Evolutionary conservation across 2,329 filamentous ascomycete genomes (phyloP), one percentile per base, ranked within the genome.

Genomic region (Talaromyces sp.): DNA sequence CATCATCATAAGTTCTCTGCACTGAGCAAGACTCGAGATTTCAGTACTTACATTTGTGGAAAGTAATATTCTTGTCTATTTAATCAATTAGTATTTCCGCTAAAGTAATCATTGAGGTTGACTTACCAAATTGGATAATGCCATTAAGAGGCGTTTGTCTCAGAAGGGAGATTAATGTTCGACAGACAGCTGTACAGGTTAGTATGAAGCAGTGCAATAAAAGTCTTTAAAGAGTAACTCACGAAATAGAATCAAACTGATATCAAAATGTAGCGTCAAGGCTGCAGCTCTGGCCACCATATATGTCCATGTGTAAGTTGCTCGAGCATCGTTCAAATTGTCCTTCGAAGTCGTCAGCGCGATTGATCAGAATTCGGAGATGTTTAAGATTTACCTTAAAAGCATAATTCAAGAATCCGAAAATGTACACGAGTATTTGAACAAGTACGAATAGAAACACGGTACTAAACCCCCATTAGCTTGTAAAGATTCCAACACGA

Each of bases 61-160:
- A 94, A 52, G 90, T 91, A 76, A 93, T 93, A 80, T 93, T 93
- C 83, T 93, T 93, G 81, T 93, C 90, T 76, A 39, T 39, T 16
- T 33, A 39, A 19, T 19, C 9, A n/a, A n/a, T 59, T n/a, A 41
- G 35, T 10, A 8, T 1, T 10, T 43, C n/a, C 11, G 3, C 11
- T 1, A 2, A 27, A n/a, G n/a, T 16, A 16, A 11, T 22, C 11
- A 35, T 16, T n/a, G 56, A 47, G 10, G 16, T 24, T 22, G 49
- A 63, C 69, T 49, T 68, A 73, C 70, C 71, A 78, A 95, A 93
- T 71, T 92, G 91, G 70, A 96, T 90, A 74, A 95, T 91, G 70
- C 91, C 90, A 76, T 94, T 93, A 64, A 95, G 83, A 8, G 91
- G 90, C 7, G 91, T 95, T 74, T 92, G 90, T 68, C 91, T 86